These are phyloP conservation scores for Dacryopinax primogenitus DNA, from an alignment of 768 basidiomycete species.

Conservation along the genomic window DNA sequence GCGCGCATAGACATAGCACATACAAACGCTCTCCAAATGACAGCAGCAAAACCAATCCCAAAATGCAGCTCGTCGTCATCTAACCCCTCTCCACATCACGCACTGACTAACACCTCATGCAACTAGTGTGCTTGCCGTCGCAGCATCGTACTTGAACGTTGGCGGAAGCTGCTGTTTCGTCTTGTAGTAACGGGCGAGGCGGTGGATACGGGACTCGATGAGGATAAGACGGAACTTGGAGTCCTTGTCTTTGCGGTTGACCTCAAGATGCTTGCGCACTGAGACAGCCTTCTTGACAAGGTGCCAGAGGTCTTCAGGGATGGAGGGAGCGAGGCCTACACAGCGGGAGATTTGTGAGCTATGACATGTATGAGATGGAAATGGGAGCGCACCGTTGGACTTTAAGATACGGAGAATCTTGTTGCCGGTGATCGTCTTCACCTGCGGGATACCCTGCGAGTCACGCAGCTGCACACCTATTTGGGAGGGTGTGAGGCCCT, in stretches of 20 bases:
- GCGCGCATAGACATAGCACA: constrained; percentile 7
- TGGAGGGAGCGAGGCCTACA: constrained; percentile 83
- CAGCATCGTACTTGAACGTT: constrained; percentile 97
- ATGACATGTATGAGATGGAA: constrained; percentile 21
- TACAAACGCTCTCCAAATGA: neutral
- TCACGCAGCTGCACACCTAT: constrained; percentile 97
- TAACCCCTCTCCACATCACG: neutral
- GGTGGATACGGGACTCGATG: constrained; percentile 98
- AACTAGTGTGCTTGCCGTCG: constrained; percentile 83
- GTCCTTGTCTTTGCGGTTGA: constrained; percentile 98
- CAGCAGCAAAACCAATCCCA: neutral
- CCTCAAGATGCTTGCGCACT: constrained; percentile 96
- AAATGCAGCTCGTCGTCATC: neutral
- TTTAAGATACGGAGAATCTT: constrained; percentile 98
- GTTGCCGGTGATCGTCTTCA: constrained; percentile 97
- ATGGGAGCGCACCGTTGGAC: constrained; percentile 56
- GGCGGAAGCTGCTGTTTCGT: constrained; percentile 94
- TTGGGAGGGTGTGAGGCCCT: constrained; percentile 94
- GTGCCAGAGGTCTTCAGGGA: constrained; percentile 99
- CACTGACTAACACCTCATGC: constrained; percentile 36
- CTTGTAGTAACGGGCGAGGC: constrained; percentile 97
- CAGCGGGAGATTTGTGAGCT: constrained; percentile 15
- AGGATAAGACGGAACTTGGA: constrained; percentile 93
- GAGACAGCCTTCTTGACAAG: constrained; percentile 99
- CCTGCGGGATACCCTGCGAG: constrained; percentile 95